Conservation (phyloP, 805 yeast species). For the Kluyveromyces starmeri region DNA sequence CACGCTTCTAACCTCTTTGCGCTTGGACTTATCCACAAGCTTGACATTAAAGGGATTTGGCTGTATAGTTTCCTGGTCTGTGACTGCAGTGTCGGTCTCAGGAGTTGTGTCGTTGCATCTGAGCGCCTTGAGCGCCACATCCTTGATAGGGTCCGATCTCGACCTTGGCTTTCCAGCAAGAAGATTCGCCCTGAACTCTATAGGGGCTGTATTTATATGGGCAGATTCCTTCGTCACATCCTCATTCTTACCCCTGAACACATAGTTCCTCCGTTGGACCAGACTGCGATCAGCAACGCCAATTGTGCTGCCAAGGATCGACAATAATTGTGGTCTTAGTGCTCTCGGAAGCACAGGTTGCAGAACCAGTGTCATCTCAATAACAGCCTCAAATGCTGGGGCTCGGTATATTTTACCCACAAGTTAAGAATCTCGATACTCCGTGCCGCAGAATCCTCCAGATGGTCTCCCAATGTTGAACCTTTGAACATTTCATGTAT, state of each 20-base stretch:
- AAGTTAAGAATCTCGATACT: too few species aligned
- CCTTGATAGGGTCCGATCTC: conserved; percentile 8
- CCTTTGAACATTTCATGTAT: too few species aligned
- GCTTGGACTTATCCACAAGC: conserved; percentile 25
- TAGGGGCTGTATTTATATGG: conserved; percentile 29
- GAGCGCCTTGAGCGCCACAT: conserved; percentile 25
- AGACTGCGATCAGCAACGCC: background rate
- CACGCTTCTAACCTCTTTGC: conserved; percentile 9
- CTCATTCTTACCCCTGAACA: conserved; percentile 1
- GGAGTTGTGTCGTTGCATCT: conserved; percentile 25
- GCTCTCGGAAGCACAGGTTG: conserved; percentile 1
- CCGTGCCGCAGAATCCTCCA: too few species aligned
- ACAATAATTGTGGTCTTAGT: background rate
- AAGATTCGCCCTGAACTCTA: conserved; percentile 32
- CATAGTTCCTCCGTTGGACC: background rate
- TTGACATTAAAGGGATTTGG: conserved; percentile 48
- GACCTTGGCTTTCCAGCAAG: conserved; percentile 8
- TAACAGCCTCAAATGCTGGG: too few species aligned
- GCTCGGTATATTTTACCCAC: too few species aligned
- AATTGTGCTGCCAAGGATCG: background rate
- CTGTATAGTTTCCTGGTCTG: background rate
- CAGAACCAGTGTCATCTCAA: background rate
- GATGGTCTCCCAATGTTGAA: too few species aligned
- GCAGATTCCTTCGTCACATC: background rate
- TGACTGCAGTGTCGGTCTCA: background rate